phyloP scores from a whole-genome alignment of 352 stramenopile species.

The Phytophthora pinifolia region DNA sequence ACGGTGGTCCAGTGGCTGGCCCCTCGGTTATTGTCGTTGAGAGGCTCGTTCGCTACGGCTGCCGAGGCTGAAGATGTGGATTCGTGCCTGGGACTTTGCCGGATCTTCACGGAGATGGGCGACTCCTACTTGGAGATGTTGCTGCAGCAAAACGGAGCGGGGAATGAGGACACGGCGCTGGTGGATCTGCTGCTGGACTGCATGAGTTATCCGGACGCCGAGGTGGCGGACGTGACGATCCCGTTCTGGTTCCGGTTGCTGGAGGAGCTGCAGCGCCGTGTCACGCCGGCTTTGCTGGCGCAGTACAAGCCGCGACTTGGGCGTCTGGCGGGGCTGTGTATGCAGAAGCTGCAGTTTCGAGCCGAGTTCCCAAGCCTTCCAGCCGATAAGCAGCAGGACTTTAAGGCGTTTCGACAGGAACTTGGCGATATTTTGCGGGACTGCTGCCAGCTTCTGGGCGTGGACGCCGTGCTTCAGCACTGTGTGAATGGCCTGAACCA shows the following conservation, averaged over 20 bases:
- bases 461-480: slow-evolving; percentile 70
- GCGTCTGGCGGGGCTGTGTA: slow-evolving; percentile 65
- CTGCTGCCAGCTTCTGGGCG: slow-evolving; percentile 71
- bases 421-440: slow-evolving; percentile 82
- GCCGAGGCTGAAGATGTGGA: slow-evolving; percentile 71
- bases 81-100: slow-evolving; percentile 73
- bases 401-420: slow-evolving; percentile 79
- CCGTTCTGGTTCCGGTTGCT: slow-evolving; percentile 83
- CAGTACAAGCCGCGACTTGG: slow-evolving; percentile 59
- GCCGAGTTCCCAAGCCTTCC: slow-evolving; percentile 66
- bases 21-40: slow-evolving; percentile 69
- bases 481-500: slow-evolving; percentile 74
- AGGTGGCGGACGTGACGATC: slow-evolving; percentile 85
- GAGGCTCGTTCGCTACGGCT: slow-evolving; percentile 49
- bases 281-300: slow-evolving; percentile 25
- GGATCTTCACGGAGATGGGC: slow-evolving; percentile 90
- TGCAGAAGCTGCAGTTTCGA: slow-evolving; percentile 82
- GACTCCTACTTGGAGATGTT: slow-evolving; percentile 86
- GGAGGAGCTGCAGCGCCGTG: slow-evolving; percentile 38
- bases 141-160: slow-evolving; percentile 31
- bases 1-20: slow-evolving; percentile 77
- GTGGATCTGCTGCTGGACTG: slow-evolving; percentile 89
- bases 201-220: slow-evolving; percentile 77
- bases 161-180: slow-evolving; percentile 58
- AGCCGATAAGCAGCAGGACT: slow-evolving; percentile 76